Percentiles rank a stretch among this genome's conserved stretches.
phyloP scores from a whole-genome alignment of 2,329 filamentous ascomycete species.

The Stagonosporopsis vannaccii region DNA sequence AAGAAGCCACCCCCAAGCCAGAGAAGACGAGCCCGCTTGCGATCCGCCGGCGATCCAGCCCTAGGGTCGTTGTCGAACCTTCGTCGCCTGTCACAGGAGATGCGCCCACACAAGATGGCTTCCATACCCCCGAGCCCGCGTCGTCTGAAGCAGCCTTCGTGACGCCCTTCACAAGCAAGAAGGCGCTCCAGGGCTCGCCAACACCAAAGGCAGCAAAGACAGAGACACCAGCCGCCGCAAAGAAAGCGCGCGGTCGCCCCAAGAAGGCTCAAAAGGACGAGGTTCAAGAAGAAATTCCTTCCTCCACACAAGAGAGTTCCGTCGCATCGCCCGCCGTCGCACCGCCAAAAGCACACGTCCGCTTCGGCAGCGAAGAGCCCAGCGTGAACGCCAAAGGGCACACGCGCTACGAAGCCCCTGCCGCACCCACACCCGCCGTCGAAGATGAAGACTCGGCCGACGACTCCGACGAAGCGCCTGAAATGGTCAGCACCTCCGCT shows the following conservation, averaged over 20 bases:
- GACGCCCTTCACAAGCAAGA: slow-evolving; percentile 33
- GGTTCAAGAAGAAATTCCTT: slow-evolving; percentile 33
- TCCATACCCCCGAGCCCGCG: slow-evolving; percentile 34
- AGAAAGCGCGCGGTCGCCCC: slow-evolving; percentile 26
- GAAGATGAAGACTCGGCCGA: slow-evolving; percentile 34
- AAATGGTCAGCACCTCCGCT: slow-evolving; percentile 43
- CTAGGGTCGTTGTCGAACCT: slow-evolving; percentile 32
- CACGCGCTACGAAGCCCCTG: slow-evolving; percentile 20
- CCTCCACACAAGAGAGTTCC: slow-evolving; percentile 38
- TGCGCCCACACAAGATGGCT: slow-evolving; percentile 28
- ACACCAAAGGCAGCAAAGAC: slow-evolving; percentile 29
- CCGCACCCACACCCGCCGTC: background rate
- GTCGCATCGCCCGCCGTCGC: slow-evolving; percentile 23
- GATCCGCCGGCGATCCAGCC: slow-evolving; percentile 33
- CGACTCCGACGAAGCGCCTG: slow-evolving; percentile 51
- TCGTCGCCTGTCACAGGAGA: slow-evolving; percentile 19
- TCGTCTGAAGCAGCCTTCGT: slow-evolving; percentile 29
- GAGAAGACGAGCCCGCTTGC: slow-evolving; percentile 21
- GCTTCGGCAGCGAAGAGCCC: slow-evolving; percentile 49
- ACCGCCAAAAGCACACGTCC: slow-evolving; percentile 35
- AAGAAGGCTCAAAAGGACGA: slow-evolving; percentile 22
- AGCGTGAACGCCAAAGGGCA: slow-evolving; percentile 23
- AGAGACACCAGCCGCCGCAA: slow-evolving; percentile 25
- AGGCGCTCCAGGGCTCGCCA: slow-evolving; percentile 30
- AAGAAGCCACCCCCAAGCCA: slow-evolving; percentile 20